A percentile compares a stretch with the other conserved stretches of the same genome.
Conservation (phyloP, 2,329 filamentous ascomycete species). For the Fusarium duplospermum region DNA sequence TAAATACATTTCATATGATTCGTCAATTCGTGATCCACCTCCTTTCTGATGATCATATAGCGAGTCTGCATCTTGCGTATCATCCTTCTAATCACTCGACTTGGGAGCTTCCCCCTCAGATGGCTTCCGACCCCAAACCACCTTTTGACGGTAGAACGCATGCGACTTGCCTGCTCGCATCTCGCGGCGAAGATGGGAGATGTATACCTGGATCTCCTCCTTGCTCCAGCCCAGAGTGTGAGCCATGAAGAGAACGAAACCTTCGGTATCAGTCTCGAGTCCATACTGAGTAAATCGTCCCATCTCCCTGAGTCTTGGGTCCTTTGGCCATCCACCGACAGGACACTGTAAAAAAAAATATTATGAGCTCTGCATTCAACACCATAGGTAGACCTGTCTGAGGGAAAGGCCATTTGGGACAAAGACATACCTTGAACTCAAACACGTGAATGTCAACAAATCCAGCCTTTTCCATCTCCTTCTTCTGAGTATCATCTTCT, state of each 20-base stretch:
- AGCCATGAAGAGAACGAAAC: background rate
- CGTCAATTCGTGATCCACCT: background rate
- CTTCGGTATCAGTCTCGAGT: background rate
- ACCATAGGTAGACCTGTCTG: background rate
- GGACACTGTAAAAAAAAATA: background rate
- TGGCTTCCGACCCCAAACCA: background rate
- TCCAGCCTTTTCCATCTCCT: conserved; percentile 14
- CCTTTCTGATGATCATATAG: background rate
- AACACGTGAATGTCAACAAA: conserved; percentile 18
- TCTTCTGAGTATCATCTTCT: conserved; percentile 3
- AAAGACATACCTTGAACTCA: conserved; percentile 1
- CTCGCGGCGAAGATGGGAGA: background rate
- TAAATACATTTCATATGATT: background rate
- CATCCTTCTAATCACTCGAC: background rate
- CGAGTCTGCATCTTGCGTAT: background rate
- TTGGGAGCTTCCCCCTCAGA: background rate
- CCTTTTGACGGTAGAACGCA: background rate
- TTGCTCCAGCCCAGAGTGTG: conserved; percentile 1
- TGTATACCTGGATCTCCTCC: background rate
- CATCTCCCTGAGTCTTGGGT: background rate
- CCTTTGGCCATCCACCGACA: background rate
- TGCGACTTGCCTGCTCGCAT: background rate
- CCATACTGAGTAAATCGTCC: background rate
- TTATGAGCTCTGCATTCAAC: background rate
- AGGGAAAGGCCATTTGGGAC: background rate